These are phyloP conservation scores for Globisporangium abappressorium DNA, from an alignment of 352 stramenopile genomes.

Conservation along the genomic window DNA sequence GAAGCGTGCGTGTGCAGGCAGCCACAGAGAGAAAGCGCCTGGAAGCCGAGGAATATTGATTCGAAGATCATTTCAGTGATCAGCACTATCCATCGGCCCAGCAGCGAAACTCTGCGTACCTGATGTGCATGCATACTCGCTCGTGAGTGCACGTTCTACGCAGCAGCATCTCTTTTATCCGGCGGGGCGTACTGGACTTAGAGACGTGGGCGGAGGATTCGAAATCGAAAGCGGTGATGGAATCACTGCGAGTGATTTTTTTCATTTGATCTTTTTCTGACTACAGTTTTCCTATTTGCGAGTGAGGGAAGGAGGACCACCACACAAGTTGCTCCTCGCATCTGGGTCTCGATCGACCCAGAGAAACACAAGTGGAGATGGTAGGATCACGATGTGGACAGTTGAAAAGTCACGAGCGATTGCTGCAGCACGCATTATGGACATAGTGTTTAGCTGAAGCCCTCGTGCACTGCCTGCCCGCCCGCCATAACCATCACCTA, in stretches of 20 bases:
- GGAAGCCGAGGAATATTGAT: not conserved
- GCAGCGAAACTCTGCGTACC: not conserved
- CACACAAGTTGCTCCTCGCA: not conserved
- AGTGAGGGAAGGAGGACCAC: not conserved
- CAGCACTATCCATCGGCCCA: not conserved
- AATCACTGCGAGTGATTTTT: not conserved
- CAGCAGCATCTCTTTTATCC: not conserved
- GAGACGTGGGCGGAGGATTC: not conserved
- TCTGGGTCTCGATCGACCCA: not conserved
- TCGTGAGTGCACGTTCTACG: not conserved
- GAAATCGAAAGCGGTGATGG: not conserved
- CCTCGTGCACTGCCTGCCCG: not conserved
- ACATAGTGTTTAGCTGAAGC: not conserved
- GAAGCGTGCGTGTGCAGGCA: not conserved
- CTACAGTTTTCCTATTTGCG: not conserved
- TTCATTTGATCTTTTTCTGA: not conserved
- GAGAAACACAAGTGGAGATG: not conserved
- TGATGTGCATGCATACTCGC: not conserved
- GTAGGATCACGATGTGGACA: not conserved
- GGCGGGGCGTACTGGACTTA: not conserved
- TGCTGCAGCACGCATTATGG: not conserved
- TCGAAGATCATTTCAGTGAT: conserved; percentile 7
- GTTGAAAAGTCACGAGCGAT: not conserved
- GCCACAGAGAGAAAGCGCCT: not conserved
- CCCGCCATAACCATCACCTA: too few species aligned